Conservation (phyloP, 1,139 yeast genomes). For the Candida sanyaensis region DNA sequence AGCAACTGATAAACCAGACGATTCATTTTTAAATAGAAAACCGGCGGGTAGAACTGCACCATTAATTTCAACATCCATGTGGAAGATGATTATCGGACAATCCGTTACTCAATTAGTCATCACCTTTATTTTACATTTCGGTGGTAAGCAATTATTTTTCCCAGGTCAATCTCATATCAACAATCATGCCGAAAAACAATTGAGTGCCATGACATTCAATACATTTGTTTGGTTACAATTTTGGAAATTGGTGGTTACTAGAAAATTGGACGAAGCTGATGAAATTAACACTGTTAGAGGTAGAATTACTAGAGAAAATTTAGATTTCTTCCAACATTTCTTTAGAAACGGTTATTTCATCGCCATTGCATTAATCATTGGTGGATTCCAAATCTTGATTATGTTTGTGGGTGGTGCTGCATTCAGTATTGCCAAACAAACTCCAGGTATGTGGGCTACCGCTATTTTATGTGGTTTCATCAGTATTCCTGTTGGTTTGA, state of each 20-base stretch:
- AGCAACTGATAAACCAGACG: constrained; percentile 97
- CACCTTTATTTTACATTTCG: constrained; percentile 80
- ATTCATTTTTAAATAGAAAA: constrained; percentile 69
- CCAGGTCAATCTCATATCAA: constrained; percentile 34
- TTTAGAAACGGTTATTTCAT: constrained; percentile 83
- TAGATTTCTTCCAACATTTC: constrained; percentile 82
- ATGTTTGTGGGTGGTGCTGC: constrained; percentile 99
- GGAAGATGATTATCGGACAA: constrained; percentile 98
- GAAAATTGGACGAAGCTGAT: constrained; percentile 89
- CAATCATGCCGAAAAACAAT: constrained; percentile 54
- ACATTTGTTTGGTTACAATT: constrained; percentile 98
- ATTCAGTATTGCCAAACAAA: constrained; percentile 75
- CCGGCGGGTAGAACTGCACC: constrained; percentile 87
- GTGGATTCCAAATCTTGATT: constrained; percentile 80
- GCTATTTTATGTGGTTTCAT: constrained; percentile 82
- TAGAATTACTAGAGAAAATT: constrained; percentile 59
- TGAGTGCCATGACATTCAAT: constrained; percentile 87
- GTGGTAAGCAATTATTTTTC: constrained; percentile 65
- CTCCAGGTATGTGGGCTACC: constrained; percentile 86
- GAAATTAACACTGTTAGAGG: constrained; percentile 58
- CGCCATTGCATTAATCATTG: constrained; percentile 69
- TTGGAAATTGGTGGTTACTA: constrained; percentile 87
- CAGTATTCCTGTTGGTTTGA: constrained; percentile 76
- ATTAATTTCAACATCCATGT: constrained; percentile 86
- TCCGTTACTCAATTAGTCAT: constrained; percentile 73